These are phyloP conservation scores for Sugiyamaella floridensis DNA, from an alignment of 805 yeast species.

Conservation along the genomic window DNA sequence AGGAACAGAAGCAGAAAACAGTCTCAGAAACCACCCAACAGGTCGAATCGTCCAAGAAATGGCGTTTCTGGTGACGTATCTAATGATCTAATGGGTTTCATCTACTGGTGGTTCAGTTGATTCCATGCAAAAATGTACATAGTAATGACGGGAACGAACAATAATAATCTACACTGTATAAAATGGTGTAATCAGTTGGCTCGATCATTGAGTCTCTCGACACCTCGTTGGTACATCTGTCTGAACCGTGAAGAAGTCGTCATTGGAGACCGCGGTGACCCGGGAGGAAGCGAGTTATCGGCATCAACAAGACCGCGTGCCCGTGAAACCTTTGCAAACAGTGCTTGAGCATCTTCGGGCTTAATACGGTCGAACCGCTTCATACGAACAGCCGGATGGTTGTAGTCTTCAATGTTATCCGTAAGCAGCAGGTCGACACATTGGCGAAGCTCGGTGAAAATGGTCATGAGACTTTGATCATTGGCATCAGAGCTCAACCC, in stretches of 20 bases:
- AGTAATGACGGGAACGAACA: too few relatives aligned
- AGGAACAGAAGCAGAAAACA: neutral
- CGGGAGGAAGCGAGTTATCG: neutral
- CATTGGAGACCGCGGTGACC: conserved; percentile 1
- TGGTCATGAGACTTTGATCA: conserved; percentile 46
- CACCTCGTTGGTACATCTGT: conserved; percentile 15
- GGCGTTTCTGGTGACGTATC: neutral
- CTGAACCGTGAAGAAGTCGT: conserved; percentile 9
- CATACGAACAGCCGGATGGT: conserved; percentile 46
- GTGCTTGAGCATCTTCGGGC: conserved; percentile 58
- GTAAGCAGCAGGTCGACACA: conserved; percentile 59
- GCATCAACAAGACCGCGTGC: conserved; percentile 6
- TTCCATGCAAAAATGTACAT: too few relatives aligned
- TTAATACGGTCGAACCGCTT: conserved; percentile 68
- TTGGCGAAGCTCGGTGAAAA: conserved; percentile 75
- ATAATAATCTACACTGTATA: too few relatives aligned
- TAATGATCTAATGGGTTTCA: too few relatives aligned
- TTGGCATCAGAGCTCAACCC: conserved; percentile 27
- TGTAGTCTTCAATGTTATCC: conserved; percentile 56
- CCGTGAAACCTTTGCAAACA: conserved; percentile 44
- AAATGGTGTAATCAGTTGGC: conserved; percentile 2
- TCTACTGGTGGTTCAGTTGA: too few relatives aligned
- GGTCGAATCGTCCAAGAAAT: neutral
- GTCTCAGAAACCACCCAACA: neutral
- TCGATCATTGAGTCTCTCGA: conserved; percentile 16